Evolutionary conservation across 2,329 filamentous ascomycete genomes (phyloP).

Genomic region (Botrytis porri): DNA sequence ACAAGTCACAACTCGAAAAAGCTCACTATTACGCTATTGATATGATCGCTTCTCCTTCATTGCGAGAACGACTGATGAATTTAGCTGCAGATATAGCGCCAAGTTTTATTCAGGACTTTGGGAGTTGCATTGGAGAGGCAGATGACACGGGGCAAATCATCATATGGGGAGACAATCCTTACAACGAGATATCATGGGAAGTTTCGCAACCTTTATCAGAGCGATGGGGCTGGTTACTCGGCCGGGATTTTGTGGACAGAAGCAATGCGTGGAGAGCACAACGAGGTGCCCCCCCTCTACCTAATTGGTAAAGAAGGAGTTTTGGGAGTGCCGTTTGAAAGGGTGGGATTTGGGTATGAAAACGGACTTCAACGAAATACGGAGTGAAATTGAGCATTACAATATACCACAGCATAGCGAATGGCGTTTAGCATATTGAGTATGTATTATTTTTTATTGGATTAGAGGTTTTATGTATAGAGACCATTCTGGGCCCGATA

Average conservation of each 20-base stretch:
- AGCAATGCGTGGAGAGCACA: conserved; percentile 45
- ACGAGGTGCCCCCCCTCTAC: conserved; percentile 39
- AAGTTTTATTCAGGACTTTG: conserved; percentile 41
- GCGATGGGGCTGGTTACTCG: conserved; percentile 43
- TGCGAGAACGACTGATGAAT: conserved; percentile 42
- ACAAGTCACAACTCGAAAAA: conserved; percentile 41
- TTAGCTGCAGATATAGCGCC: conserved; percentile 40
- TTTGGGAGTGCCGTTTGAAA: neutral
- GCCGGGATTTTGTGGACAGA: conserved; percentile 40
- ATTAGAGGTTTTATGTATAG: neutral
- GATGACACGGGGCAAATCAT: conserved; percentile 42
- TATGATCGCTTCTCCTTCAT: conserved; percentile 41
- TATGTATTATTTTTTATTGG: neutral
- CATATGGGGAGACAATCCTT: conserved; percentile 45
- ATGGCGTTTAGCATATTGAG: neutral
- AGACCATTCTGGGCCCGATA: neutral
- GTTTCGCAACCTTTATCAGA: conserved; percentile 42
- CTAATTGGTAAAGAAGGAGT: conserved; percentile 34
- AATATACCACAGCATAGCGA: conserved; percentile 15
- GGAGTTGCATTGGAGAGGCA: conserved; percentile 39
- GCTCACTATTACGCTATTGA: conserved; percentile 45
- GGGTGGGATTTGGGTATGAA: neutral
- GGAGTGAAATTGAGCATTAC: neutral
- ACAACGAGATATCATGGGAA: conserved; percentile 45
- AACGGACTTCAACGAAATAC: neutral